Evolutionary conservation across 139 green algal species (phyloP).

Genomic region (Micractinium sp.): DNA sequence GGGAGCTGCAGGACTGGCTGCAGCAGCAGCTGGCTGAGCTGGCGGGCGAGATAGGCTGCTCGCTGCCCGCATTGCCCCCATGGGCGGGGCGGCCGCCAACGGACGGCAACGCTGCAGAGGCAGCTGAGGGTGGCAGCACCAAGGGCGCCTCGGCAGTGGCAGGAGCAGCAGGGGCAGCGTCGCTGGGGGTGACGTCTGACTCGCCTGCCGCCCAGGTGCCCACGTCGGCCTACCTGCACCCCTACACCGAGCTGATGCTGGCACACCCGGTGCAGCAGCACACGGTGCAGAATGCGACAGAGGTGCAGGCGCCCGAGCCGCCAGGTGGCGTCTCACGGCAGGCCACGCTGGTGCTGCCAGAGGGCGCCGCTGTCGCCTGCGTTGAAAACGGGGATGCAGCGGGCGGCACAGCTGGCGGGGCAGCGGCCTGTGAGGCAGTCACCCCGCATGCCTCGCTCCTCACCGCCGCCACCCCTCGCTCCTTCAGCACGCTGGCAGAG

Average conservation of each 20-base stretch:
- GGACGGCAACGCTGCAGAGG: not conserved
- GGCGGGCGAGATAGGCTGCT: not conserved
- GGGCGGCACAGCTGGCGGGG: not conserved
- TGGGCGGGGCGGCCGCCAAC: not conserved
- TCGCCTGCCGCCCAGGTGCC: not conserved
- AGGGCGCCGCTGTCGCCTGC: not conserved
- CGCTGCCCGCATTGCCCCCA: not conserved
- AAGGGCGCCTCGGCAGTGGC: not conserved
- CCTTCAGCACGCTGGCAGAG: not conserved
- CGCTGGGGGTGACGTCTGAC: not conserved
- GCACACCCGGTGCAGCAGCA: constrained; percentile 37
- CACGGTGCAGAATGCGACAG: not conserved
- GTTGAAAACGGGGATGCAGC: too few relatives aligned
- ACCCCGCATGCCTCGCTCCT: not conserved
- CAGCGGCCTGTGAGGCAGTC: constrained; percentile 5
- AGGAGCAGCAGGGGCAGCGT: not conserved
- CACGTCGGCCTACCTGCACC: constrained; percentile 60
- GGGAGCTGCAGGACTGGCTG: constrained; percentile 14
- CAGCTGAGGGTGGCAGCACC: not conserved
- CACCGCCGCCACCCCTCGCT: constrained; percentile 10
- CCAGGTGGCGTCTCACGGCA: not conserved
- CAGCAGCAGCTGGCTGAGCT: constrained; percentile 17
- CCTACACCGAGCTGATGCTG: constrained; percentile 67
- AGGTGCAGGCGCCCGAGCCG: not conserved
- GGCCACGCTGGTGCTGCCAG: not conserved